Evolutionary conservation across 1,284 basidiomycete genomes (phyloP).

Genomic region (Ustilago lituana): DNA sequence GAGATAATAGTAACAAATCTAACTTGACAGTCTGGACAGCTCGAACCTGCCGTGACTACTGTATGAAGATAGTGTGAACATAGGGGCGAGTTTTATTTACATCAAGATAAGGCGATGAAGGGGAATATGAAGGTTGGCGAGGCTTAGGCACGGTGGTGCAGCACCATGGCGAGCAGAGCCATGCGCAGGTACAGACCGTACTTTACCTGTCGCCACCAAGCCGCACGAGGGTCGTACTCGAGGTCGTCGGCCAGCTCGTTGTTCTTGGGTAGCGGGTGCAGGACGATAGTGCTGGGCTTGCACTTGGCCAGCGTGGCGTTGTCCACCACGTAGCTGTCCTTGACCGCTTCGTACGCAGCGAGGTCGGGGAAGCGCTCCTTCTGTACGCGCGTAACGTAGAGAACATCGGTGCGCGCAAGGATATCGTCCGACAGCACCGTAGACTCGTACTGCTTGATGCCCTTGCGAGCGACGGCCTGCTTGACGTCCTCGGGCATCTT

Average conservation of each 20-base stretch:
- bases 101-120: neutral
- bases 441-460: conserved; percentile 79
- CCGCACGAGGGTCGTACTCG: conserved; percentile 93
- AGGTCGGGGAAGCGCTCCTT: conserved; percentile 89
- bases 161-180: conserved; percentile 65
- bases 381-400: conserved; percentile 96
- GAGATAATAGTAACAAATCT: neutral
- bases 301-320: conserved; percentile 89
- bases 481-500: conserved; percentile 91
- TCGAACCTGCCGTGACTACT: no score
- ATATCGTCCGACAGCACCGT: conserved; percentile 85
- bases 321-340: conserved; percentile 91
- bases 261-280: conserved; percentile 94
- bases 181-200: conserved; percentile 82
- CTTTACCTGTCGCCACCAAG: conserved; percentile 98
- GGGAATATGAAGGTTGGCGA: neutral
- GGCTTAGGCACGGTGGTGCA: conserved; percentile 31
- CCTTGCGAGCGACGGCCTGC: conserved; percentile 71
- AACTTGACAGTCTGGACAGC: no score
- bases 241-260: conserved; percentile 99
- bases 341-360: conserved; percentile 87
- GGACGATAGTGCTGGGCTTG: conserved; percentile 96
- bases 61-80: no score
- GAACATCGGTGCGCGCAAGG: conserved; percentile 89
- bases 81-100: no score